phyloP scores from a whole-genome alignment of 139 green algal species.

The Coccomyxa sp. region DNA sequence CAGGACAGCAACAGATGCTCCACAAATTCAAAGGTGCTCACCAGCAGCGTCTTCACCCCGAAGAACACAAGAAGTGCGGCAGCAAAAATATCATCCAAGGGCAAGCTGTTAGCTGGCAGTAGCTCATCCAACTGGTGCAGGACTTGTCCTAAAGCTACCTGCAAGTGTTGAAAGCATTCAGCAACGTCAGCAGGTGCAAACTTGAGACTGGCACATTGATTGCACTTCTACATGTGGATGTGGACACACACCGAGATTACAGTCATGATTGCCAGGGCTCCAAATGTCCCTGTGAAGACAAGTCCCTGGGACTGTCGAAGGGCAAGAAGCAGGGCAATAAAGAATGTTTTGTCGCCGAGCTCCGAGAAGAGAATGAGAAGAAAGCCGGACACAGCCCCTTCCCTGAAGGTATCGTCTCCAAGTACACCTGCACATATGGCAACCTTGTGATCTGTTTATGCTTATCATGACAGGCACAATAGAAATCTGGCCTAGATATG shows the following conservation, averaged over 20 bases:
- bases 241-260: conserved; percentile 77
- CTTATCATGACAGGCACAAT: no score
- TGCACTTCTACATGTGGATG: no score
- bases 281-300: conserved; percentile 94
- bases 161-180: neutral
- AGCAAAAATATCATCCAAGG: conserved; percentile 83
- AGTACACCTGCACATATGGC: conserved; percentile 41
- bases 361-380: conserved; percentile 96
- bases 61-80: conserved; percentile 81
- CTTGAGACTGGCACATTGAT: no score
- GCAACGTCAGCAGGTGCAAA: neutral
- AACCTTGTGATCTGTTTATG: neutral
- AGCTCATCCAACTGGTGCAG: conserved; percentile 83
- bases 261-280: conserved; percentile 94
- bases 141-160: conserved; percentile 37
- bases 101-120: conserved; percentile 62
- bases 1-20: no score
- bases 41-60: conserved; percentile 77
- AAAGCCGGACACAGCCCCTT: conserved; percentile 83
- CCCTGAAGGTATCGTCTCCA: conserved; percentile 59
- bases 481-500: neutral
- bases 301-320: conserved; percentile 52
- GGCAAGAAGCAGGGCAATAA: conserved; percentile 91
- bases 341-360: conserved; percentile 99
- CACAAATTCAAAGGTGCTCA: conserved; percentile 5